Evolutionary conservation across 2,329 filamentous ascomycete species (phyloP).

Genomic region (Trichophyton benhamiae): DNA sequence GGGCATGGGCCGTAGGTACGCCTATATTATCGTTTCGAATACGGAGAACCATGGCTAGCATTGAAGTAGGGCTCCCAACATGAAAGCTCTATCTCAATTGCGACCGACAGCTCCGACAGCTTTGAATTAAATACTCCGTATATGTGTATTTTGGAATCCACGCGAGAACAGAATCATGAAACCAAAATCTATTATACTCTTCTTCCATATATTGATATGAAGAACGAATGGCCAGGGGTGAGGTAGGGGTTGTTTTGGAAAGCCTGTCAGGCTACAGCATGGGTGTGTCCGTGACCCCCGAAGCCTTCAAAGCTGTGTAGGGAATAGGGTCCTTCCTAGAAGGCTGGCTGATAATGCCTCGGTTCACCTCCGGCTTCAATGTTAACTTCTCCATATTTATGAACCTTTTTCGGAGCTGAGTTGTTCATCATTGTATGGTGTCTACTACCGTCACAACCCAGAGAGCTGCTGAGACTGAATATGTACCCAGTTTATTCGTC

Average conservation of each 20-base stretch:
- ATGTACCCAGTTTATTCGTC: no score
- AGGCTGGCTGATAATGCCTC: no score
- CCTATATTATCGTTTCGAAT: not conserved
- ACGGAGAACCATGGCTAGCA: not conserved
- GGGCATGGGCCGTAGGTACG: not conserved
- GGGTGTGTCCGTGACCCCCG: not conserved
- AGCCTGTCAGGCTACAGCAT: not conserved
- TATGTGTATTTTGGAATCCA: not conserved
- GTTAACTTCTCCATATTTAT: no score
- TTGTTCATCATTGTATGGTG: no score
- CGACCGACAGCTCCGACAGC: no score
- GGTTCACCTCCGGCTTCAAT: no score
- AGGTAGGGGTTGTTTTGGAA: not conserved
- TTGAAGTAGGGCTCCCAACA: not conserved
- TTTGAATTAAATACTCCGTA: not conserved
- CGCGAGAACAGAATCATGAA: not conserved
- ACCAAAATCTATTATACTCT: not conserved
- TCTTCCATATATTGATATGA: not conserved
- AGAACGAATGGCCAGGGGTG: not conserved
- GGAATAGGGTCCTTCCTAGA: not conserved
- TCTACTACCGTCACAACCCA: no score
- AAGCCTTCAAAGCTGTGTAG: not conserved
- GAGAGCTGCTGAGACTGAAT: no score
- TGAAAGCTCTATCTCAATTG: no score
- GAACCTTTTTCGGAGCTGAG: no score